A percentile compares a stretch with the other conserved stretches of the same genome.
Conservation (phyloP, 2,329 filamentous ascomycete genomes). For the Delphinella strobiligena region DNA sequence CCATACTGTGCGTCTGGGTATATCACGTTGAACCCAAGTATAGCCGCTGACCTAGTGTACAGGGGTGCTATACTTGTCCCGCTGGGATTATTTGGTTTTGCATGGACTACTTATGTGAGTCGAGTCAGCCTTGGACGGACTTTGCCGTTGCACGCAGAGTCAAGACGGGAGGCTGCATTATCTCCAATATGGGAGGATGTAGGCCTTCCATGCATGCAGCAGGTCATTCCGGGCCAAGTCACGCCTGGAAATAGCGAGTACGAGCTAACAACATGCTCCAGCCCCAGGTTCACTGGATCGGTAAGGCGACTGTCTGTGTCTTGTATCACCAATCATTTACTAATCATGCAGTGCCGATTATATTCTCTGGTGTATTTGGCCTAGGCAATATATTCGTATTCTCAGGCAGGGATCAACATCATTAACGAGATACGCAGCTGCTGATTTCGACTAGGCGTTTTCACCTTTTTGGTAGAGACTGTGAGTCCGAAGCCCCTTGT, state of each 20-base stretch:
- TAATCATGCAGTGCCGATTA: constrained; percentile 32
- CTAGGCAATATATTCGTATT: constrained; percentile 54
- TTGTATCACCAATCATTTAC: constrained; percentile 5
- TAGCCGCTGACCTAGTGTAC: constrained; percentile 31
- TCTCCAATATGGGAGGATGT: neutral
- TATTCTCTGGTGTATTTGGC: constrained; percentile 36
- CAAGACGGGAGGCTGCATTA: neutral
- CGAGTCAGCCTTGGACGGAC: constrained; percentile 10
- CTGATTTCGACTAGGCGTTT: constrained; percentile 34
- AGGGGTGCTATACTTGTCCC: constrained; percentile 65
- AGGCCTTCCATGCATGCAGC: neutral
- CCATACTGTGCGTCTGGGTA: constrained; percentile 25
- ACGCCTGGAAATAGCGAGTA: neutral
- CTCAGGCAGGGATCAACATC: constrained; percentile 42
- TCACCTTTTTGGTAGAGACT: constrained; percentile 69
- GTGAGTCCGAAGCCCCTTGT: constrained; percentile 24
- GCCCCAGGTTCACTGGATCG: constrained; percentile 38
- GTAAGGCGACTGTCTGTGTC: constrained; percentile 21
- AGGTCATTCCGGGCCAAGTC: neutral
- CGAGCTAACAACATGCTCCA: neutral
- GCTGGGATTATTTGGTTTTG: constrained; percentile 70
- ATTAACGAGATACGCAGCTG: constrained; percentile 4
- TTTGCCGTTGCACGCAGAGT: too few species aligned
- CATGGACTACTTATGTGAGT: constrained; percentile 76
- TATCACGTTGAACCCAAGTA: constrained; percentile 7